Evolutionary conservation across 2,329 filamentous ascomycete genomes (phyloP).

Genomic region (Chrysoporthe deuterocubensis): DNA sequence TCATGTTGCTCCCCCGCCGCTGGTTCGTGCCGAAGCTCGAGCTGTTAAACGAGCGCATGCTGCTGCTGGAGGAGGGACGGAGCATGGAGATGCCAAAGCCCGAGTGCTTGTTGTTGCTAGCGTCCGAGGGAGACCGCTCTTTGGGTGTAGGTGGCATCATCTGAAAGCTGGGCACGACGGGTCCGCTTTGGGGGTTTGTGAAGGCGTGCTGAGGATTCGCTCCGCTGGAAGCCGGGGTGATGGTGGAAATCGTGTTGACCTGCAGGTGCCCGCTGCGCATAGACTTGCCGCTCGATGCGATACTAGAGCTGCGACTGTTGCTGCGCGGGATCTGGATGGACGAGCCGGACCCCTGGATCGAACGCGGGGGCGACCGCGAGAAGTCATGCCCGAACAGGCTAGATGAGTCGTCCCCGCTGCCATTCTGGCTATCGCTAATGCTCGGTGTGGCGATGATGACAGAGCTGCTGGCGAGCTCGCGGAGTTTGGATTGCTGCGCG

Average conservation of each 20-base stretch:
- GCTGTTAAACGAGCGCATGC: constrained; percentile 31
- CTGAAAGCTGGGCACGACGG: constrained; percentile 45
- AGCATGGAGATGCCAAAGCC: constrained; percentile 32
- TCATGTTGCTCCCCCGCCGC: constrained; percentile 29
- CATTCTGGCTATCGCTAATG: constrained; percentile 42
- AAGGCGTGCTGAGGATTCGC: constrained; percentile 30
- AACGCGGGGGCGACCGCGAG: constrained; percentile 61
- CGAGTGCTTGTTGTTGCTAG: constrained; percentile 23
- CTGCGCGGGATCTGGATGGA: constrained; percentile 51
- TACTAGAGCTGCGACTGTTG: constrained; percentile 57
- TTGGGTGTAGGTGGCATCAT: constrained; percentile 52
- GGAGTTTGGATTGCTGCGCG: constrained; percentile 76
- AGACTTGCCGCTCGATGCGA: constrained; percentile 52
- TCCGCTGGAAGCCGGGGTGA: constrained; percentile 32
- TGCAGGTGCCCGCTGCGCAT: constrained; percentile 37
- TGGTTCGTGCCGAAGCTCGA: constrained; percentile 27
- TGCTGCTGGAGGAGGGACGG: constrained; percentile 26
- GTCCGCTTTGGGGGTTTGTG: constrained; percentile 24
- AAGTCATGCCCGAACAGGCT: constrained; percentile 59
- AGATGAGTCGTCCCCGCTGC: constrained; percentile 61
- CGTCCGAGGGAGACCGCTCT: constrained; percentile 29
- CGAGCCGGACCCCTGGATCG: constrained; percentile 53
- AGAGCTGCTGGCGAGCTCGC: constrained; percentile 82
- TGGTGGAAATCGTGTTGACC: constrained; percentile 22
- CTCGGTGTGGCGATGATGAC: constrained; percentile 60